These are phyloP conservation scores for Phanerochaete sordida DNA, from an alignment of 768 basidiomycete species.

Conservation along the genomic window DNA sequence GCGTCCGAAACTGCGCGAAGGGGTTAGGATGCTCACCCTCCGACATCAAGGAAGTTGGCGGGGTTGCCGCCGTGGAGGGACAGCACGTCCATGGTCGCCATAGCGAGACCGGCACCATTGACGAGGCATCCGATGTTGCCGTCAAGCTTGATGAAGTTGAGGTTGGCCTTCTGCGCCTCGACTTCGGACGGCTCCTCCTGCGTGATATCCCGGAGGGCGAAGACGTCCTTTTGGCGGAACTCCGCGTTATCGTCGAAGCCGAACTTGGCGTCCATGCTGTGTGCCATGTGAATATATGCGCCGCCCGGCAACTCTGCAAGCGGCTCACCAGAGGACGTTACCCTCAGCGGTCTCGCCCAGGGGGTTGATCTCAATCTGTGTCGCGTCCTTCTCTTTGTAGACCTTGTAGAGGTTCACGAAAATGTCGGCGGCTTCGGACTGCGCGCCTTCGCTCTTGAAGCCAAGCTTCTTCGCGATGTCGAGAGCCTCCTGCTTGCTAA, in stretches of 20 bases:
- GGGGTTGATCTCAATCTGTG: conserved; percentile 99
- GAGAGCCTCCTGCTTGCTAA: conserved; percentile 68
- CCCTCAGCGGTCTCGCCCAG: conserved; percentile 92
- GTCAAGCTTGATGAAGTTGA: conserved; percentile 99
- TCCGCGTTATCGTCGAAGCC: conserved; percentile 99
- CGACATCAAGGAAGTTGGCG: conserved; percentile 98
- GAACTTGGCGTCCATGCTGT: conserved; percentile 99
- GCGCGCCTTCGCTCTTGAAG: conserved; percentile 67
- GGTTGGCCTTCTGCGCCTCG: conserved; percentile 91
- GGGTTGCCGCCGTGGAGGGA: conserved; percentile 94
- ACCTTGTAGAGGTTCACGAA: conserved; percentile 94
- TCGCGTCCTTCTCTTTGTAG: conserved; percentile 99
- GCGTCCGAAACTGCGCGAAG: conserved; percentile 3
- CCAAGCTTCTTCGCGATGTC: conserved; percentile 87
- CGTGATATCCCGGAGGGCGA: conserved; percentile 82
- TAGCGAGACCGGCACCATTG: conserved; percentile 97
- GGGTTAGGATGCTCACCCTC: conserved; percentile 56
- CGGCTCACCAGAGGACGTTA: conserved; percentile 80
- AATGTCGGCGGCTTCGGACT: conserved; percentile 86
- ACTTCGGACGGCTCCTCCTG: conserved; percentile 99
- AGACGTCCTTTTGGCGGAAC: conserved; percentile 92
- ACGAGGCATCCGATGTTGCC: conserved; percentile 96
- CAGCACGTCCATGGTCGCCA: conserved; percentile 99
- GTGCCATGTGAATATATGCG: background rate
- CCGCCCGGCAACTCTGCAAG: background rate